A percentile compares a stretch with the other conserved stretches of the same genome.
These are phyloP conservation scores for Trichosporon ovoides DNA, from an alignment of 1,284 basidiomycete genomes.

Conservation along the genomic window DNA sequence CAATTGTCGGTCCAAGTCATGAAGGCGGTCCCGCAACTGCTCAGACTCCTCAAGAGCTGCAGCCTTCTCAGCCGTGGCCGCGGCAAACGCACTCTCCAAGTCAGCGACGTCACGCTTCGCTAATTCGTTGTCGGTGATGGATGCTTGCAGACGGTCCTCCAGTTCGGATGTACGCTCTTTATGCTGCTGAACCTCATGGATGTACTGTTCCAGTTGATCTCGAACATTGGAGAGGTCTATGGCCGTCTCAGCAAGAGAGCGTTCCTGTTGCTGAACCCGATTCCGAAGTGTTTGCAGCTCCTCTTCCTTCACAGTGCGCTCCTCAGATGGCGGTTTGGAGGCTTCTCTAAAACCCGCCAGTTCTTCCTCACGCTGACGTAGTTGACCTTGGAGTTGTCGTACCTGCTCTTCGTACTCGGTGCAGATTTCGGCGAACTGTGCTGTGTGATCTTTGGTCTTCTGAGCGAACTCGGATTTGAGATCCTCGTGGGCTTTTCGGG, in stretches of 20 bases:
- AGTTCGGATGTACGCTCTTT: too few species aligned
- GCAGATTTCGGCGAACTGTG: conserved; percentile 40
- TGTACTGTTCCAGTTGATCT: too few species aligned
- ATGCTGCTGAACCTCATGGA: too few species aligned
- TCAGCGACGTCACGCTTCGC: too few species aligned
- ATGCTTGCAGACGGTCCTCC: too few species aligned
- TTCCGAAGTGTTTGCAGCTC: conserved; percentile 1
- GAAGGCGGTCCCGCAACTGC: neutral
- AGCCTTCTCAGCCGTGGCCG: neutral
- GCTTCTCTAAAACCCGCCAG: neutral
- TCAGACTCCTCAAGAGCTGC: neutral
- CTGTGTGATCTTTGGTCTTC: conserved; percentile 40
- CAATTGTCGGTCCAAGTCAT: neutral
- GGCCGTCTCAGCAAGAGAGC: too few species aligned
- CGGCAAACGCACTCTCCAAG: too few species aligned
- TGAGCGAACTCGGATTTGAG: conserved; percentile 32
- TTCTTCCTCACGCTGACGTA: neutral
- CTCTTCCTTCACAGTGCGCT: neutral
- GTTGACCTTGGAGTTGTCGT: conserved; percentile 23
- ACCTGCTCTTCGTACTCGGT: conserved; percentile 35
- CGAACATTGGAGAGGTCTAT: too few species aligned
- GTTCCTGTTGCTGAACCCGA: neutral
- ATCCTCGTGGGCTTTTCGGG: conserved; percentile 19
- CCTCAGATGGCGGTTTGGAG: neutral
- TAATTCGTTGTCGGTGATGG: too few species aligned